Evolutionary conservation across 2,329 filamentous ascomycete genomes (phyloP), one percentile per base, ranked within the genome.

Genomic region (Rutstroemia sp.): DNA sequence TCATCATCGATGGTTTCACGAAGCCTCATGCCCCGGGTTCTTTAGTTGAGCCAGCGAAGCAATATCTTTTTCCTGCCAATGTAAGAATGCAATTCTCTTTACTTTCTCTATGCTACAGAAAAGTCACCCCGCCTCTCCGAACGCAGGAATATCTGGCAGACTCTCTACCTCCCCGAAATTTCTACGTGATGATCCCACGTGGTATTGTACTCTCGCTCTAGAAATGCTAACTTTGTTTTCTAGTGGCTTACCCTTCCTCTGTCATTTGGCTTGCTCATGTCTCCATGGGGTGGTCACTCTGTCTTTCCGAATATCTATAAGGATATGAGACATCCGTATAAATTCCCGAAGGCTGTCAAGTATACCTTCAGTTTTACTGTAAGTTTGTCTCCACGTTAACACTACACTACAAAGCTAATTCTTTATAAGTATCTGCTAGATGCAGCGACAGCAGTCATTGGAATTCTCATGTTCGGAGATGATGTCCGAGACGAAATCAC

Each of bases 231-330:
- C 34, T 34, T 25, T 23, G n/a, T 36, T 39, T 5, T 54, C 1
- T 27, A 54, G 52, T 96, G 92, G 92, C 62, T 68, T 36, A 90
- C 91, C 0, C 72, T 99, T 14, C 92, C 92, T 2, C 78, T 97
- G 17, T 90, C 89, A 9, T 90, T 96, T 65, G 92, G 92, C 21
- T 79, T 97, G 1, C 81, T 97, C 44, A 95, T 96, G 83, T 92
- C 81, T 48, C 84, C 85, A 1, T 88, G 84, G 84, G 85, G 85
- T 60, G 85, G 85, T 9, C 64, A 67, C 40, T 65, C 64, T 6
- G 84, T 88, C 19, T 96, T 97, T 65, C 92, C 92, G 2, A 96
- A 95, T 69, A 87, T 89, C 63, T 88, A 88, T 70, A 77, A 83
- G 61, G 86, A 88, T 69, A 88, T 89, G 86, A 77, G 86, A 52